Base-by-base conservation (phyloP, 1,284 basidiomycete genomes). In the Schizophyllum commune region DNA sequence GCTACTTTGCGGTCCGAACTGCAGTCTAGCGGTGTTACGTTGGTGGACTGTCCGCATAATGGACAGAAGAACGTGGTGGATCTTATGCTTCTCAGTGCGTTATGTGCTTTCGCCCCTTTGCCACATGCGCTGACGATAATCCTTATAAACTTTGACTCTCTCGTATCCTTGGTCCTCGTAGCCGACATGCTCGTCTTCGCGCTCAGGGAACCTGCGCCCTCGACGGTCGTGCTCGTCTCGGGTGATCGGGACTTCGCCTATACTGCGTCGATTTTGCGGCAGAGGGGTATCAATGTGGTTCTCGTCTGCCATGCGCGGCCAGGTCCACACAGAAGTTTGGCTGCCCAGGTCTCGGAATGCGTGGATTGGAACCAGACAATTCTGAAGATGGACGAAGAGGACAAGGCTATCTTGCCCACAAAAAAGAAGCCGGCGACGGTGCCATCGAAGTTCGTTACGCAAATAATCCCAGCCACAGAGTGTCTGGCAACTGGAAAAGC, bases 241-340 rank as follows among this genome's bases (percentile, higher is more conserved):
- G 81, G 53, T 13, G 83, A 85, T 69, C 74, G 82, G 55, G 83
- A 85, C 67, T 86, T 84, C 68, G 79, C 81, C 1, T 85, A 85
- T 68, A 79, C 80, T 13, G 72, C 83, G 21, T 80, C 83, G 1
- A 74, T 78, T 52, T 72, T 85, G n/a, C 76, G 79, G 32, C 72
- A 81, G 51, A 75, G 83, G 55, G 72, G 71, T 57, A 83, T 84
- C 68, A 70, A 73, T 39, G 76, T 84, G 20, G 74, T 84, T 17
- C 67, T 85, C 17, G 72, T 85, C 55, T 79, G 63, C 80, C 71
- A 57, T 67, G 68, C 4, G 70, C 76, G 11, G 71, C 74, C n/a
- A 71, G 70, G 33, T 70, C 74, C 39, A 8, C 39, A 47, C 17
- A 47, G 17, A 84, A 77, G 63, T 74, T 88, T 58, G 80, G 75